phyloP scores from a whole-genome alignment of 2,329 filamentous ascomycete species.

The Emericellopsis atlantica region DNA sequence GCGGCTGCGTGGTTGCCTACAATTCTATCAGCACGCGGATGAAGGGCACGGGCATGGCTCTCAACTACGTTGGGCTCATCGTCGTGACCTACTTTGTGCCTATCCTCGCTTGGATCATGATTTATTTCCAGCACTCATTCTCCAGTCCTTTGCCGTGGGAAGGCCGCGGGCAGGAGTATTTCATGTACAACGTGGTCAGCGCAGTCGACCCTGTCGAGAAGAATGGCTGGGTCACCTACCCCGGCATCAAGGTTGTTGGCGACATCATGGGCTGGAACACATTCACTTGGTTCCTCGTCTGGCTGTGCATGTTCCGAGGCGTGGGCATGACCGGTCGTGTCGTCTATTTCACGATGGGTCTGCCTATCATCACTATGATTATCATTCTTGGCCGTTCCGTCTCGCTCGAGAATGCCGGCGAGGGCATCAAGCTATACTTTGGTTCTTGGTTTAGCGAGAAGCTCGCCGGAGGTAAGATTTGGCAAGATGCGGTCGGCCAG shows the following conservation, averaged over 20 bases:
- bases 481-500: slow-evolving; percentile 39
- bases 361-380: slow-evolving; percentile 38
- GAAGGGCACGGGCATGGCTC: slow-evolving; percentile 35
- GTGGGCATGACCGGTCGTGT: slow-evolving; percentile 40
- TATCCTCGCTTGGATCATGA: slow-evolving; percentile 41
- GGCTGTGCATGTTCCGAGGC: slow-evolving; percentile 43
- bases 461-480: slow-evolving; percentile 21
- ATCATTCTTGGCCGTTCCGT: slow-evolving; percentile 35
- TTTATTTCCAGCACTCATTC: slow-evolving; percentile 39
- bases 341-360: slow-evolving; percentile 42
- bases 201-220: background rate
- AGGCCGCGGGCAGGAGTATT: slow-evolving; percentile 4
- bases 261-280: slow-evolving; percentile 40
- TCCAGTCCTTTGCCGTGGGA: slow-evolving; percentile 37
- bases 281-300: slow-evolving; percentile 44
- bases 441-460: slow-evolving; percentile 26
- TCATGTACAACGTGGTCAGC: background rate
- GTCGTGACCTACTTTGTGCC: slow-evolving; percentile 39
- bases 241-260: slow-evolving; percentile 26
- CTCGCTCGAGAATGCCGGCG: slow-evolving; percentile 35
- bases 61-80: slow-evolving; percentile 34
- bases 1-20: slow-evolving; percentile 34
- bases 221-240: slow-evolving; percentile 16
- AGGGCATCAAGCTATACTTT: slow-evolving; percentile 29
- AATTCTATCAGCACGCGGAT: slow-evolving; percentile 33